Conservation (phyloP, 2,329 filamentous ascomycete species). For the Trematosphaeria pertusa region DNA sequence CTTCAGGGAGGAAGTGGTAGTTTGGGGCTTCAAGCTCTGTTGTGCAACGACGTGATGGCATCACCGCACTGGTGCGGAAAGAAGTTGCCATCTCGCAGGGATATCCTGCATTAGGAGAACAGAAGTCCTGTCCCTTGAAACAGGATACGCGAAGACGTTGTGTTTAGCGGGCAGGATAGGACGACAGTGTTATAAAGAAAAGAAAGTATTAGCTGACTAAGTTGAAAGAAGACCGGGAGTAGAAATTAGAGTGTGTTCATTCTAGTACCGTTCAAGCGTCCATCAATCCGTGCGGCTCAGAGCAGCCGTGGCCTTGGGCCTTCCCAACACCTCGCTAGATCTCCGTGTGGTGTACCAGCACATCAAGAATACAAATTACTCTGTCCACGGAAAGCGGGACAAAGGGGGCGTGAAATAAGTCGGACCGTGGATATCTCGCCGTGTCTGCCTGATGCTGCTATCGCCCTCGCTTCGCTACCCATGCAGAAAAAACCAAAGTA, state of each 20-base stretch:
- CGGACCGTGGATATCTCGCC: slow-evolving; percentile 15
- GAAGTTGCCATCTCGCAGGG: no score
- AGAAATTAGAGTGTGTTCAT: slow-evolving; percentile 4
- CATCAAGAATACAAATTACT: slow-evolving; percentile 5
- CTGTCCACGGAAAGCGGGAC: slow-evolving; percentile 6
- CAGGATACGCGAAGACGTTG: no score
- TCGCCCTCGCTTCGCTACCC: slow-evolving; percentile 10
- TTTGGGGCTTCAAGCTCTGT: neutral
- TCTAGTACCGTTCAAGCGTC: slow-evolving; percentile 13
- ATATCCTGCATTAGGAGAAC: no score
- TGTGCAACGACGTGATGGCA: neutral
- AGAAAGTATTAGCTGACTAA: neutral
- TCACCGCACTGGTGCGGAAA: no score
- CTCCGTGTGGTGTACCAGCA: neutral
- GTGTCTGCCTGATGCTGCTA: slow-evolving; percentile 12
- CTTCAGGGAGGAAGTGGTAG: neutral
- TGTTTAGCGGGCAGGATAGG: no score
- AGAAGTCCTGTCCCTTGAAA: no score
- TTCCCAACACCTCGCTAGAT: slow-evolving; percentile 16
- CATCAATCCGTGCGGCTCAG: slow-evolving; percentile 11
- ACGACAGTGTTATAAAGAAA: no score
- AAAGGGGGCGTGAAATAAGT: slow-evolving; percentile 2
- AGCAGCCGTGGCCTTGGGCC: slow-evolving; percentile 2
- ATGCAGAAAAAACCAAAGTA: slow-evolving; percentile 19
- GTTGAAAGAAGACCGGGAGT: neutral